Evolutionary conservation across 2,329 filamentous ascomycete species (phyloP).

Genomic region (Fusarium camptoceras): DNA sequence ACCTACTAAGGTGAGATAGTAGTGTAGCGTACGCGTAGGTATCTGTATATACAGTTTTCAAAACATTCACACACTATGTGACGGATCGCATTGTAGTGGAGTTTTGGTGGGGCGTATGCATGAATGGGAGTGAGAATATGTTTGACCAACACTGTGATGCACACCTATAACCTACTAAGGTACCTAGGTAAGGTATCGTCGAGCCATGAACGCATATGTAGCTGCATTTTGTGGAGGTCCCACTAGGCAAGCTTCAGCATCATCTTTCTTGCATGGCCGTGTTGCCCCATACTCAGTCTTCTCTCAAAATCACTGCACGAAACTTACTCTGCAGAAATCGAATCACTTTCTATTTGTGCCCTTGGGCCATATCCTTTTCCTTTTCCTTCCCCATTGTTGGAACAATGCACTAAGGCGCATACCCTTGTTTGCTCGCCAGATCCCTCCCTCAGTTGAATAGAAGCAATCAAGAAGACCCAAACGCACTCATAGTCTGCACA

Average conservation of each 20-base stretch:
- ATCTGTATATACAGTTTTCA: background rate
- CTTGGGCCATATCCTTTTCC: background rate
- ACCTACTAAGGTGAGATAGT: background rate
- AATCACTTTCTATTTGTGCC: background rate
- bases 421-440: conserved; percentile 7
- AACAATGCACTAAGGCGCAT: conserved; percentile 15
- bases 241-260: conserved; percentile 24
- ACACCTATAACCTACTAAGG: background rate
- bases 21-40: background rate
- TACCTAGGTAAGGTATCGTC: background rate
- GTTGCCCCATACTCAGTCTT: conserved; percentile 13
- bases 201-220: conserved; percentile 31
- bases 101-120: background rate
- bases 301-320: conserved; percentile 4
- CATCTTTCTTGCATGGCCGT: conserved; percentile 23
- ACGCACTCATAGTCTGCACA: conserved; percentile 2
- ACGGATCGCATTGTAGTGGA: background rate
- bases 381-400: background rate
- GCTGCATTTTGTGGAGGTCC: conserved; percentile 38
- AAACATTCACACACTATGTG: accelerated
- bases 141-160: background rate
- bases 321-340: background rate
- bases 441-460: conserved; percentile 29
- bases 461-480: conserved; percentile 15
- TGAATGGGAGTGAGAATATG: background rate